phyloP scores from a whole-genome alignment of 176 grass and related monocot genomes.

The Carex cristatella region DNA sequence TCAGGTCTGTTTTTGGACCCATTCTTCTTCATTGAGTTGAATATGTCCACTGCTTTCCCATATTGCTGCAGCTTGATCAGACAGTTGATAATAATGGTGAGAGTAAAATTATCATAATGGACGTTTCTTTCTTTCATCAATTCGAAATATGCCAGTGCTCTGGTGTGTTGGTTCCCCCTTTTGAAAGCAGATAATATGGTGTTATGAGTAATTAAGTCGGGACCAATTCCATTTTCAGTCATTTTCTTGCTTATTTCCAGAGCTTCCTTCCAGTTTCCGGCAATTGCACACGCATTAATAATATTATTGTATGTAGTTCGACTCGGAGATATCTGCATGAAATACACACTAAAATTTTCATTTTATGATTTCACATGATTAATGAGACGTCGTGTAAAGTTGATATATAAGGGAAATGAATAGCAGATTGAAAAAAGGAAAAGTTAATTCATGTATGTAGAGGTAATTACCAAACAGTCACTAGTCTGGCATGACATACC shows the following conservation, averaged over 20 bases:
- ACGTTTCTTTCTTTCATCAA: constrained; percentile 79
- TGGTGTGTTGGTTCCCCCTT: constrained; percentile 69
- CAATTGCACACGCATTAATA: constrained; percentile 82
- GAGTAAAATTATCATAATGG: constrained; percentile 60
- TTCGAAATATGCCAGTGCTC: constrained; percentile 80
- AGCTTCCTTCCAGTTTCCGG: constrained; percentile 90
- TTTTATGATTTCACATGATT: neutral
- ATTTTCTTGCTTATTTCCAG: constrained; percentile 89
- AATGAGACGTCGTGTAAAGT: neutral
- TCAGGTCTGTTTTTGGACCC: constrained; percentile 61
- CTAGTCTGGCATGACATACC: neutral
- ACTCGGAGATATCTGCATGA: constrained; percentile 71
- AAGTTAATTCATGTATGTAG: neutral
- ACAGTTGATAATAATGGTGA: constrained; percentile 86
- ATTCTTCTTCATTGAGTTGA: constrained; percentile 73
- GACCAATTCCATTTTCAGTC: constrained; percentile 96
- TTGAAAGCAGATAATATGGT: constrained; percentile 93
- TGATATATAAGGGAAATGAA: neutral
- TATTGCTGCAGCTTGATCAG: constrained; percentile 73
- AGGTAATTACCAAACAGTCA: neutral
- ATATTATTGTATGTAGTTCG: constrained; percentile 89
- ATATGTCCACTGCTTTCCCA: constrained; percentile 64
- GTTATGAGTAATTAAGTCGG: constrained; percentile 92
- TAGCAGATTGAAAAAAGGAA: no score
- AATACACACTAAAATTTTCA: constrained; percentile 3